phyloP scores from a whole-genome alignment of 345 rosid species.

The Hibiscus syriacus region DNA sequence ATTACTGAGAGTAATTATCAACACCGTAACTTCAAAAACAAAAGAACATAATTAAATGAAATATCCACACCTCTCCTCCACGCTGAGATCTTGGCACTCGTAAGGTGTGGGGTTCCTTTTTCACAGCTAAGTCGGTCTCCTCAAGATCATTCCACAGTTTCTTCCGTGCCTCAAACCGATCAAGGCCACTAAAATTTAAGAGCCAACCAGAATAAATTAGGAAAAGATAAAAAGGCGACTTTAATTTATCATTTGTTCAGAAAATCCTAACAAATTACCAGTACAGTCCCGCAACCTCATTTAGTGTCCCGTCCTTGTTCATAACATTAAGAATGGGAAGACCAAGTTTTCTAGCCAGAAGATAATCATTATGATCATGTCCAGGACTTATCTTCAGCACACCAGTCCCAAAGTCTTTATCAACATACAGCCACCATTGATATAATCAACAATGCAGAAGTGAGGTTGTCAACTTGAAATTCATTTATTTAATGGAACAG shows the following conservation, averaged over 20 bases:
- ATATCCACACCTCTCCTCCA: slow-evolving; percentile 82
- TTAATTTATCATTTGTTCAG: slow-evolving; percentile 7
- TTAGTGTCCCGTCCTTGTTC: slow-evolving; percentile 95
- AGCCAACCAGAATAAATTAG: slow-evolving; percentile 13
- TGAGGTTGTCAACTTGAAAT: background rate
- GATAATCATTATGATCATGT: slow-evolving; percentile 94
- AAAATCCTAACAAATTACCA: slow-evolving; percentile 36
- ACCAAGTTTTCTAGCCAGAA: slow-evolving; percentile 93
- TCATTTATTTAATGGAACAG: background rate
- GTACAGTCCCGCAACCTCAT: slow-evolving; percentile 90
- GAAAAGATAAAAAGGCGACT: slow-evolving; percentile 8
- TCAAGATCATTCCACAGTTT: slow-evolving; percentile 90
- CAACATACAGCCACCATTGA: slow-evolving; percentile 65
- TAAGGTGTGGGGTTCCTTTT: slow-evolving; percentile 63
- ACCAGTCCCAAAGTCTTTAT: slow-evolving; percentile 98
- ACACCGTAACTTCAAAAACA: slow-evolving; percentile 7
- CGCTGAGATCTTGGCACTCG: slow-evolving; percentile 97
- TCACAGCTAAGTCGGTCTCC: slow-evolving; percentile 91
- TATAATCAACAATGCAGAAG: slow-evolving; percentile 10
- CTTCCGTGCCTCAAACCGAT: slow-evolving; percentile 86
- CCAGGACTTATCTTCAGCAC: slow-evolving; percentile 99
- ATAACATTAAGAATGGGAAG: slow-evolving; percentile 93
- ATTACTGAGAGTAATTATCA: slow-evolving; percentile 11
- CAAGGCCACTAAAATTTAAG: slow-evolving; percentile 62
- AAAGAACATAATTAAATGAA: slow-evolving; percentile 8